Evolutionary conservation across 1,139 yeast genomes (phyloP).

Genomic region (Martiniozyma asiatica): DNA sequence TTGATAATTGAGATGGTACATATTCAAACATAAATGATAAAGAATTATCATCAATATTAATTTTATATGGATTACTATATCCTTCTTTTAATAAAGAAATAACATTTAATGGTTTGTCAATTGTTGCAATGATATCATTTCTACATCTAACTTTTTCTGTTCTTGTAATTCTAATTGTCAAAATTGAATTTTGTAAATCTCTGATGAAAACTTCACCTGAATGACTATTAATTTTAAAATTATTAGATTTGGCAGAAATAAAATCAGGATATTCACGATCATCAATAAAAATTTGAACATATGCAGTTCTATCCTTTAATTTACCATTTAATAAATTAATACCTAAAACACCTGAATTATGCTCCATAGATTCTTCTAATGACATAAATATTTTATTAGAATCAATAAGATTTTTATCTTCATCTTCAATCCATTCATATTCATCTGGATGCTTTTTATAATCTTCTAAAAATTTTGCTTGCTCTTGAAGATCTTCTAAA

Average conservation of each 20-base stretch:
- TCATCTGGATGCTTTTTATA: conserved; percentile 47
- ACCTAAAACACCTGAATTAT: conserved; percentile 51
- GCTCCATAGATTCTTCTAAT: conserved; percentile 37
- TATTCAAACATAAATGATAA: conserved; percentile 43
- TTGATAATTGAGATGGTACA: conserved; percentile 42
- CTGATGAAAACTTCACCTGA: conserved; percentile 51
- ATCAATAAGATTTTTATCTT: conserved; percentile 26
- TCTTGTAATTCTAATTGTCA: conserved; percentile 44
- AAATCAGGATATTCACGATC: conserved; percentile 52
- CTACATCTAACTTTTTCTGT: conserved; percentile 34
- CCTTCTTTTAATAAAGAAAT: conserved; percentile 40
- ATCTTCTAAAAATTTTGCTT: conserved; percentile 31
- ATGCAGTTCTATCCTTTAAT: conserved; percentile 33
- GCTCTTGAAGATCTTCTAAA: conserved; percentile 25
- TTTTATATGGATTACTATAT: conserved; percentile 32
- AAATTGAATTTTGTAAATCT: conserved; percentile 51
- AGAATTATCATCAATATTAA: conserved; percentile 33
- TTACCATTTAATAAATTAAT: conserved; percentile 40
- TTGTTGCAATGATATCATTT: conserved; percentile 37
- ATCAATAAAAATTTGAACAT: conserved; percentile 50
- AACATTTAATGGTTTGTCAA: conserved; percentile 38
- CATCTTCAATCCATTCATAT: conserved; percentile 46
- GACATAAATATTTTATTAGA: conserved; percentile 33
- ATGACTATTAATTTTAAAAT: conserved; percentile 31
- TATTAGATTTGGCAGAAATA: conserved; percentile 33